phyloP scores from a whole-genome alignment of 371 early-diverging fungal species.

The Blastocladiella emersonii region DNA sequence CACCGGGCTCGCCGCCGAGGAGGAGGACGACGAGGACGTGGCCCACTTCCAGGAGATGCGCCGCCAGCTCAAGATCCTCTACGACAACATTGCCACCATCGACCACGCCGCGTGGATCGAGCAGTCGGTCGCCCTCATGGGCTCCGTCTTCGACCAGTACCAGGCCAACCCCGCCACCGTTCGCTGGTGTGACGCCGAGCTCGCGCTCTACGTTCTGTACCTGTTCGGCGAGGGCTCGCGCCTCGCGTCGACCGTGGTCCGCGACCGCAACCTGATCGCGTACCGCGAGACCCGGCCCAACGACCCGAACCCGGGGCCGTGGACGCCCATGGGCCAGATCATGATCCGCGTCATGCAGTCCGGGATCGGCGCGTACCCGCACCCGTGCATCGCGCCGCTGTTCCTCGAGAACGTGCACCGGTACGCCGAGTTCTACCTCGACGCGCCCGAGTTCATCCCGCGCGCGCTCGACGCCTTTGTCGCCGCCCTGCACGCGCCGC shows the following conservation, averaged over 20 bases:
- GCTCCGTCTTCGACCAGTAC: constrained; percentile 34
- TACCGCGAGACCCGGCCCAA: too few species aligned
- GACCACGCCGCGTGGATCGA: too few species aligned
- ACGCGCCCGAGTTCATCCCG: constrained; percentile 49
- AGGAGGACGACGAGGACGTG: constrained; percentile 65
- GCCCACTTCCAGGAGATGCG: constrained; percentile 61
- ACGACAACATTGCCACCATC: constrained; percentile 43
- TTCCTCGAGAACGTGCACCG: constrained; percentile 66
- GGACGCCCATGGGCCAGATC: constrained; percentile 8
- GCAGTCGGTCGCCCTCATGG: constrained; percentile 23
- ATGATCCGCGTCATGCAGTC: constrained; percentile 51
- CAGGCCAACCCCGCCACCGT: constrained; percentile 26
- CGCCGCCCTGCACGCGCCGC: constrained; percentile 67
- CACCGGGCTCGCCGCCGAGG: constrained; percentile 28
- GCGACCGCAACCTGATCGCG: background rate
- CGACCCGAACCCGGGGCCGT: too few species aligned
- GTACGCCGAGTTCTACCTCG: constrained; percentile 60
- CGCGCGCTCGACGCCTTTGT: constrained; percentile 59
- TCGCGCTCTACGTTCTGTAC: constrained; percentile 61
- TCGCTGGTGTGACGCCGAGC: constrained; percentile 67
- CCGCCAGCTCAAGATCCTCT: constrained; percentile 36
- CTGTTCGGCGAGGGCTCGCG: constrained; percentile 59
- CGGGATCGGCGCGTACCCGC: constrained; percentile 64
- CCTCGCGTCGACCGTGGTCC: constrained; percentile 10
- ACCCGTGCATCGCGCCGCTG: constrained; percentile 53